Evolutionary conservation across 805 yeast genomes (phyloP).

Genomic region (Phaffomyces antillensis): DNA sequence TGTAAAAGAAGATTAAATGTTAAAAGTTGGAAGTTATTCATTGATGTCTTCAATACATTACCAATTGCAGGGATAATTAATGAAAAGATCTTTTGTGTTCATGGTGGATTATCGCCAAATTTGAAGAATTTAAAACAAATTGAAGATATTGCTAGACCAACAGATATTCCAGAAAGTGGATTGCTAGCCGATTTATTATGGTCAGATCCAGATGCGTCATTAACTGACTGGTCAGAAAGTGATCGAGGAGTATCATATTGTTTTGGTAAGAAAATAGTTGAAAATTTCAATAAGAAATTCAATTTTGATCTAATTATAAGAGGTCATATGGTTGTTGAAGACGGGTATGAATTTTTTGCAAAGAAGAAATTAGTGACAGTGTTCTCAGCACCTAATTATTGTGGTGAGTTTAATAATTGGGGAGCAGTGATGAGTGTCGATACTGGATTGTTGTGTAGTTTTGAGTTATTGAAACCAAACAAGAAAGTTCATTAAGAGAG

Average conservation of each 20-base stretch:
- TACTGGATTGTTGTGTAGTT: constrained; percentile 85
- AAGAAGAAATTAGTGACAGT: constrained; percentile 70
- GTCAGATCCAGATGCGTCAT: constrained; percentile 69
- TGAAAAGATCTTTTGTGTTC: constrained; percentile 86
- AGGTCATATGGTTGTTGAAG: constrained; percentile 88
- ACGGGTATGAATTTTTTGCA: constrained; percentile 78
- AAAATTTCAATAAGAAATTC: constrained; percentile 55
- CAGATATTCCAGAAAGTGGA: constrained; percentile 79
- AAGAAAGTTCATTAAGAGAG: constrained; percentile 10
- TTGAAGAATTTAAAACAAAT: constrained; percentile 59
- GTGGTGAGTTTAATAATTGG: constrained; percentile 67
- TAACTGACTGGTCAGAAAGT: constrained; percentile 66
- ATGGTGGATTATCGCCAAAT: constrained; percentile 78
- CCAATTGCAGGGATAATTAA: constrained; percentile 96
- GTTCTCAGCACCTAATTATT: constrained; percentile 75
- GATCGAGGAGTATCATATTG: constrained; percentile 81
- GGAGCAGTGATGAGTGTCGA: constrained; percentile 98
- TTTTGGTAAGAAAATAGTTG: constrained; percentile 69
- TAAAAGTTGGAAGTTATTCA: constrained; percentile 88
- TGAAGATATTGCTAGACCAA: constrained; percentile 66
- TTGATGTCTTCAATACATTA: constrained; percentile 91
- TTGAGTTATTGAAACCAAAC: constrained; percentile 83
- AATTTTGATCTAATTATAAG: constrained; percentile 72
- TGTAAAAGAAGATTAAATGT: constrained; percentile 90
- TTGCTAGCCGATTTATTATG: constrained; percentile 70